These are phyloP conservation scores for Hippophae rhamnoides DNA, from an alignment of 306 rosid genomes.

Conservation along the genomic window DNA sequence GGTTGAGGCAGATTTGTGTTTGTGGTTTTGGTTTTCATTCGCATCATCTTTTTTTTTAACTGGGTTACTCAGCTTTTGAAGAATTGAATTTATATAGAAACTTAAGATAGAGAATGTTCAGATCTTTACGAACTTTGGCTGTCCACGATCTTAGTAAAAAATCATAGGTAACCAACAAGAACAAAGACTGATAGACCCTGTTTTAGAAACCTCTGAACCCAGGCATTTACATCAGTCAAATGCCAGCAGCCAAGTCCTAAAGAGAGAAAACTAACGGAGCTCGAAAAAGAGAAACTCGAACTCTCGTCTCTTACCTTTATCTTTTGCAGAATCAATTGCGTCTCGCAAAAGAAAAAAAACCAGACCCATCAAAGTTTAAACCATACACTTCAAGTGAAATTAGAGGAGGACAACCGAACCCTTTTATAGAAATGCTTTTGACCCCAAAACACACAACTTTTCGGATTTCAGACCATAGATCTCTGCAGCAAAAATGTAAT, in stretches of 20 bases:
- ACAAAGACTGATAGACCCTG: constrained; percentile 25
- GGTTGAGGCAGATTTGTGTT: constrained; percentile 33
- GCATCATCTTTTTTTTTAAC: constrained; percentile 54
- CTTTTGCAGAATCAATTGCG: constrained; percentile 29
- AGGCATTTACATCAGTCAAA: constrained; percentile 46
- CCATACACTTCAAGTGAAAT: constrained; percentile 22
- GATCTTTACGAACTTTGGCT: constrained; percentile 23
- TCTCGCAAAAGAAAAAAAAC: constrained; percentile 23
- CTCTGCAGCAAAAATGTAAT: constrained; percentile 35
- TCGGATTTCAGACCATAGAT: constrained; percentile 31
- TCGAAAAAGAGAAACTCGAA: constrained; percentile 3
- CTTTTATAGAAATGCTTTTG: background rate
- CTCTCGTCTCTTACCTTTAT: background rate
- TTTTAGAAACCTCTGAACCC: constrained; percentile 35
- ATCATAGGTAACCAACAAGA: constrained; percentile 41
- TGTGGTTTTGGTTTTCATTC: constrained; percentile 50
- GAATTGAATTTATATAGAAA: constrained; percentile 6
- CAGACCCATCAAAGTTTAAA: constrained; percentile 16
- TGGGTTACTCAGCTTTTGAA: background rate
- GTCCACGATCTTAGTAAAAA: constrained; percentile 33
- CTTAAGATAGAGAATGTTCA: constrained; percentile 36
- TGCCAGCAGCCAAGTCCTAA: constrained; percentile 14
- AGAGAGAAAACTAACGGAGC: background rate
- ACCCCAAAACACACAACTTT: constrained; percentile 8
- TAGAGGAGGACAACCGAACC: constrained; percentile 7